phyloP scores from a whole-genome alignment of 2,329 filamentous ascomycete genomes.

The Colletotrichum salicis region DNA sequence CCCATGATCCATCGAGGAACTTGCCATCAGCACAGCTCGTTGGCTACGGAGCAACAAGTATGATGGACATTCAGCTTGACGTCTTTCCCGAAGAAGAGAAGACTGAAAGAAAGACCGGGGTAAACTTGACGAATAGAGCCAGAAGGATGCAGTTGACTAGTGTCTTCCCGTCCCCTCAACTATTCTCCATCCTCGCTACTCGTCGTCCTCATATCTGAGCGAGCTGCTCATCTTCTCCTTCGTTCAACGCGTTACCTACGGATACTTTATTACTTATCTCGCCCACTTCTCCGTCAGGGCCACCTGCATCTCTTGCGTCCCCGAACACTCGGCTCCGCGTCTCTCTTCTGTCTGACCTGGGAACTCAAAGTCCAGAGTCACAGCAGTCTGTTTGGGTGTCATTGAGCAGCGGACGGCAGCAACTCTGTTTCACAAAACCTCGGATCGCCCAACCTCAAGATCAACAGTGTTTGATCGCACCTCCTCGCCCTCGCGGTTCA shows the following conservation, averaged over 20 bases:
- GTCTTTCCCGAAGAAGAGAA: slow-evolving; percentile 2
- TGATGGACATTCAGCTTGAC: background rate
- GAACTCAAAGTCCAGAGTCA: slow-evolving; percentile 1
- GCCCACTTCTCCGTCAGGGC: background rate
- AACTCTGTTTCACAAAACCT: slow-evolving; percentile 27
- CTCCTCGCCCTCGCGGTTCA: background rate
- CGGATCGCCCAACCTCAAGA: background rate
- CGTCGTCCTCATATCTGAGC: background rate
- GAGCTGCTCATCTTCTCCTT: background rate
- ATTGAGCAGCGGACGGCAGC: slow-evolving; percentile 22
- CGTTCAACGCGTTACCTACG: background rate
- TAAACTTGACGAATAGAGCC: background rate
- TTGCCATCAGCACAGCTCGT: background rate
- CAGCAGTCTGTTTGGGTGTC: slow-evolving; percentile 34
- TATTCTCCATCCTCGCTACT: background rate
- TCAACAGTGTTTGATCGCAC: slow-evolving; percentile 18
- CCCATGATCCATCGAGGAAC: background rate
- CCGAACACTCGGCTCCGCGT: background rate
- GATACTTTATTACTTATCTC: background rate
- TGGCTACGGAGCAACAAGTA: slow-evolving; percentile 3
- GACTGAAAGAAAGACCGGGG: background rate
- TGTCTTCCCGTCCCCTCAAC: background rate
- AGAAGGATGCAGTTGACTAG: background rate
- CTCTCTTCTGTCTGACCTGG: background rate
- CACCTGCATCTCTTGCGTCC: slow-evolving; percentile 2